These are phyloP conservation scores for Crataegus laevigata DNA, from an alignment of 306 rosid genomes.

Conservation along the genomic window DNA sequence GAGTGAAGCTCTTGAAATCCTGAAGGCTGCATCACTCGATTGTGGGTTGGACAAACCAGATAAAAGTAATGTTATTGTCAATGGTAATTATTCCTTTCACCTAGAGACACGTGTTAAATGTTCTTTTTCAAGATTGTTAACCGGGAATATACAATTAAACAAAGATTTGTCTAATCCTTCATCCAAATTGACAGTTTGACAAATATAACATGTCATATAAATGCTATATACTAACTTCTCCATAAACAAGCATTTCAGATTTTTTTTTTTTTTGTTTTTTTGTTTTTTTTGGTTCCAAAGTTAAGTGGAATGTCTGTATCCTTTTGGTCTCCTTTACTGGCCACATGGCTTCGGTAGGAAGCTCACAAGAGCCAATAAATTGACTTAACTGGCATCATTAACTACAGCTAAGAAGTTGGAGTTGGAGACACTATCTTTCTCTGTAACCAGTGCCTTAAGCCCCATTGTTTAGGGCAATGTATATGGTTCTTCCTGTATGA, in stretches of 20 bases:
- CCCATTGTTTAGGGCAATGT: background rate
- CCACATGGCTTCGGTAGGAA: background rate
- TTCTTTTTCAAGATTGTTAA: background rate
- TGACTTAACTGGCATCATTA: background rate
- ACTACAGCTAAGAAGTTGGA: background rate
- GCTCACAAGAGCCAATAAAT: background rate
- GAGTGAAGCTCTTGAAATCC: constrained; percentile 64
- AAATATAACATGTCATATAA: background rate
- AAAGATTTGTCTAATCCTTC: background rate
- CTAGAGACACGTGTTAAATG: background rate
- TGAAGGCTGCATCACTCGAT: constrained; percentile 41
- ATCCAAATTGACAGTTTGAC: background rate
- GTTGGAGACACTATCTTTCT: background rate
- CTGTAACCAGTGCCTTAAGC: background rate
- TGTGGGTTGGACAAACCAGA: constrained; percentile 41
- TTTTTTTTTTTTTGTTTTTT: background rate
- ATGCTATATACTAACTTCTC: background rate
- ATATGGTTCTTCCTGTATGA: background rate
- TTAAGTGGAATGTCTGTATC: background rate
- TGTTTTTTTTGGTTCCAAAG: background rate
- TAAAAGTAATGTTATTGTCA: constrained; percentile 24
- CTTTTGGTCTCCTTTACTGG: background rate
- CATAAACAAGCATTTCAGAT: background rate
- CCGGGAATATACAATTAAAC: background rate
- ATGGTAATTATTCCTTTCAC: constrained; percentile 42